Conservation (phyloP, 116 monocot species). For the Iris pallida region DNA sequence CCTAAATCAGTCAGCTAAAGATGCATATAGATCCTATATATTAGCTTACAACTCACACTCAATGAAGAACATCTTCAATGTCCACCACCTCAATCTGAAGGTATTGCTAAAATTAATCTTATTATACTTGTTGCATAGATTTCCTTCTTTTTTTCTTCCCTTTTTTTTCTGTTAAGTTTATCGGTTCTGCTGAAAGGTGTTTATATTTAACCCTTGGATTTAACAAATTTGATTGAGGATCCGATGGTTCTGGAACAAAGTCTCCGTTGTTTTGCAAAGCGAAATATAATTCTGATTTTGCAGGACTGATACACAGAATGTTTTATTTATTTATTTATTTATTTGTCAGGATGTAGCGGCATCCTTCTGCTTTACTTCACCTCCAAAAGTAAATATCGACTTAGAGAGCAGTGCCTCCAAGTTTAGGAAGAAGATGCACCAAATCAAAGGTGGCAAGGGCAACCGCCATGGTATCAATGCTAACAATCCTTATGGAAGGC, state of each 20-base stretch:
- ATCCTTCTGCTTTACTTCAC: conserved; percentile 72
- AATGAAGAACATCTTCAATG: conserved; percentile 81
- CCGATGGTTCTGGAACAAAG: neutral
- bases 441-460: conserved; percentile 34
- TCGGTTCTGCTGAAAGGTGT: too few relatives aligned
- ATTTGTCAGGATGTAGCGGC: conserved; percentile 61
- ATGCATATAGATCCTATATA: conserved; percentile 87
- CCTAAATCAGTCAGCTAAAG: conserved; percentile 84
- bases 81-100: conserved; percentile 79
- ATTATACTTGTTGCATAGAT: too few relatives aligned
- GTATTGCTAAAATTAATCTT: conserved; percentile 21
- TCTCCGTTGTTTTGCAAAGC: neutral
- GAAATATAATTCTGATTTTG: neutral
- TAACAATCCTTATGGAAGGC: conserved; percentile 60
- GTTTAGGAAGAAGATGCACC: conserved; percentile 64
- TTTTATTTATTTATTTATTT: neutral
- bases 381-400: conserved; percentile 73
- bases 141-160: too few relatives aligned
- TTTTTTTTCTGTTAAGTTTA: too few relatives aligned
- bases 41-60: conserved; percentile 87
- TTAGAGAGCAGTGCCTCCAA: conserved; percentile 83
- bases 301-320: conserved; percentile 1
- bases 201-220: too few relatives aligned
- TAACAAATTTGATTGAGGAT: too few relatives aligned
- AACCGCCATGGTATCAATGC: conserved; percentile 43